These are phyloP conservation scores for Mycena maculata DNA, from an alignment of 768 basidiomycete genomes.

Conservation along the genomic window DNA sequence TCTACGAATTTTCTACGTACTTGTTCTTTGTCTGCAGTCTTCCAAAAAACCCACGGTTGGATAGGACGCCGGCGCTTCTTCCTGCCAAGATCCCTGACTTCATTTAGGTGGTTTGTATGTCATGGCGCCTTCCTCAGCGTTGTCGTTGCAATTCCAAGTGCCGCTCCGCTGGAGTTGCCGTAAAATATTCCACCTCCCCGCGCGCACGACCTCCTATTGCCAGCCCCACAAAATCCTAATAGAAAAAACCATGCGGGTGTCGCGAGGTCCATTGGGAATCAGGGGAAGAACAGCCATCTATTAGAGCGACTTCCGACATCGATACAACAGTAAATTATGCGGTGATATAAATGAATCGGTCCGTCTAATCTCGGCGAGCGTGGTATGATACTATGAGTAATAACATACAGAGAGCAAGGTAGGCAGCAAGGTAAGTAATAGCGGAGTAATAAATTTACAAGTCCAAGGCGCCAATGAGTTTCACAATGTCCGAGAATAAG, in stretches of 20 bases:
- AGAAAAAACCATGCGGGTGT: conserved; percentile 12
- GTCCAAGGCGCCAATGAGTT: background rate
- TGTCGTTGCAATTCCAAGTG: conserved; percentile 8
- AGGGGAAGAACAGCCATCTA: conserved; percentile 17
- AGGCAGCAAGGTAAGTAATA: conserved; percentile 23
- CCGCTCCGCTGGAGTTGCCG: conserved; percentile 11
- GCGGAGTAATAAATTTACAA: conserved; percentile 31
- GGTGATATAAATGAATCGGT: conserved; percentile 23
- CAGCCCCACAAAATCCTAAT: conserved; percentile 11
- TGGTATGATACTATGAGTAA: conserved; percentile 16
- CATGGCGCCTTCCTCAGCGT: conserved; percentile 9
- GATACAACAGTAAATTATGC: conserved; percentile 33
- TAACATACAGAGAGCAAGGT: conserved; percentile 6
- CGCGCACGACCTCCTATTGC: background rate
- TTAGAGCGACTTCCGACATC: conserved; percentile 21
- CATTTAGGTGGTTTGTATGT: conserved; percentile 23
- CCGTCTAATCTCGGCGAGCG: conserved; percentile 12
- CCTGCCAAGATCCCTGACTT: conserved; percentile 19
- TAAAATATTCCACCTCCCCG: conserved; percentile 12
- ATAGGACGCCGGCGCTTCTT: conserved; percentile 22
- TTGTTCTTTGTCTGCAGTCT: conserved; percentile 5
- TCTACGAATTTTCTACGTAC: conserved; percentile 20
- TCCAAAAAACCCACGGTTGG: conserved; percentile 35
- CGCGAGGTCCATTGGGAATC: conserved; percentile 5
- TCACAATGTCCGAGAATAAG: conserved; percentile 20